A percentile compares a stretch with the other conserved stretches of the same genome.
Evolutionary conservation across 2,329 filamentous ascomycete species (phyloP).

Genomic region (Trichoderma cornu-damae): DNA sequence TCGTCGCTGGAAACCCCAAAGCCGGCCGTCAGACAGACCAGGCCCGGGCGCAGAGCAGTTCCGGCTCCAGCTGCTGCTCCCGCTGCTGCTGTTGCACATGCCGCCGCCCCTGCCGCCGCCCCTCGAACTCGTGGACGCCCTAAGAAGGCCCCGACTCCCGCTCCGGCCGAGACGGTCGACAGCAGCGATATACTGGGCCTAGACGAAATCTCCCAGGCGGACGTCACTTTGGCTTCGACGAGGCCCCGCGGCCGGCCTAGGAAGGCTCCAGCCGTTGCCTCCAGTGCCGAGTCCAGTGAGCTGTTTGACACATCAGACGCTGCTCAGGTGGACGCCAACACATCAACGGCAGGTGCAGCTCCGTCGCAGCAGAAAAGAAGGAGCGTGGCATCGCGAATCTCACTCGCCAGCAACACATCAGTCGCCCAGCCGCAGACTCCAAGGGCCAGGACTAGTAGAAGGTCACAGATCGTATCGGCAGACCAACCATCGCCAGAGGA

Average conservation of each 20-base stretch:
- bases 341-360: slow-evolving; percentile 34
- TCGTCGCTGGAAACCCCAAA: slow-evolving; percentile 68
- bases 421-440: background rate
- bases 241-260: slow-evolving; percentile 9
- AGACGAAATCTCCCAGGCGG: slow-evolving; percentile 15
- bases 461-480: background rate
- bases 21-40: slow-evolving; percentile 49
- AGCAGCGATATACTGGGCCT: slow-evolving; percentile 16
- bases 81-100: slow-evolving; percentile 27
- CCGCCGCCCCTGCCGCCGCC: slow-evolving; percentile 45
- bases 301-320: slow-evolving; percentile 32
- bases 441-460: background rate
- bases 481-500: background rate
- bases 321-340: slow-evolving; percentile 31
- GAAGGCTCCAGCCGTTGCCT: background rate
- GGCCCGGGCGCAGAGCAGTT: slow-evolving; percentile 32
- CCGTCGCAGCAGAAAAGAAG: slow-evolving; percentile 64
- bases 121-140: slow-evolving; percentile 38
- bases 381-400: slow-evolving; percentile 45
- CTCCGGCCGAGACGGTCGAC: slow-evolving; percentile 25
- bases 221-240: slow-evolving; percentile 8
- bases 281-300: slow-evolving; percentile 33
- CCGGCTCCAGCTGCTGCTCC: slow-evolving; percentile 23
- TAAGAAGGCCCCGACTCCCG: slow-evolving; percentile 38
- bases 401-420: slow-evolving; percentile 29